Evolutionary conservation across 495 filamentous ascomycete species (phyloP).

Genomic region (Clohesyomyces aquaticus): DNA sequence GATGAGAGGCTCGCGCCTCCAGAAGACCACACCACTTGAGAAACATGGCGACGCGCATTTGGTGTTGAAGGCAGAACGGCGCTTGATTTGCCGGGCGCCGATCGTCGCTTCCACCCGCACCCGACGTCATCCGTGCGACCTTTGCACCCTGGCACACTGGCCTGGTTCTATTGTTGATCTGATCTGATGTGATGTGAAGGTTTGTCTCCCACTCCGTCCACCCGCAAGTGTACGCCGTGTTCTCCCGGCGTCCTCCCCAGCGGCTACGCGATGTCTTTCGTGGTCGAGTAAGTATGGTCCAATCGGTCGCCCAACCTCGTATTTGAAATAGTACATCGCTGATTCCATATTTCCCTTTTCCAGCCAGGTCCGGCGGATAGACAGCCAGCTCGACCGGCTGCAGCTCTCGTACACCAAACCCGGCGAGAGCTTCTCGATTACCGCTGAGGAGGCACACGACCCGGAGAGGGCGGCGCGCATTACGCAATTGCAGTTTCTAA

Average conservation of each 20-base stretch:
- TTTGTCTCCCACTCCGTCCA: not conserved
- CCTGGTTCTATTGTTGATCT: slow-evolving; percentile 18
- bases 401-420: slow-evolving; percentile 55
- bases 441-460: slow-evolving; percentile 38
- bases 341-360: slow-evolving; percentile 16
- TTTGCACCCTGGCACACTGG: not conserved
- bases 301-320: not conserved
- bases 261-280: slow-evolving; percentile 41
- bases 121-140: slow-evolving; percentile 13
- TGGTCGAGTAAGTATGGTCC: slow-evolving; percentile 38
- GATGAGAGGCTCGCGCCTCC: too few relatives aligned
- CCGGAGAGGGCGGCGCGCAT: slow-evolving; percentile 35
- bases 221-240: not conserved
- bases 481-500: slow-evolving; percentile 61
- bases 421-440: slow-evolving; percentile 35
- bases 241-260: slow-evolving; percentile 12
- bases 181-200: too few relatives aligned
- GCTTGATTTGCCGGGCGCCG: too few relatives aligned
- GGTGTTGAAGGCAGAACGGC: too few relatives aligned
- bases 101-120: not conserved
- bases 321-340: slow-evolving; percentile 2
- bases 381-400: slow-evolving; percentile 78
- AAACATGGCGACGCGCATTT: not conserved
- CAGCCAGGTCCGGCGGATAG: slow-evolving; percentile 79
- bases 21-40: too few relatives aligned